Evolutionary conservation across 2,329 filamentous ascomycete species (phyloP).

Genomic region (Hysterium pulicare): DNA sequence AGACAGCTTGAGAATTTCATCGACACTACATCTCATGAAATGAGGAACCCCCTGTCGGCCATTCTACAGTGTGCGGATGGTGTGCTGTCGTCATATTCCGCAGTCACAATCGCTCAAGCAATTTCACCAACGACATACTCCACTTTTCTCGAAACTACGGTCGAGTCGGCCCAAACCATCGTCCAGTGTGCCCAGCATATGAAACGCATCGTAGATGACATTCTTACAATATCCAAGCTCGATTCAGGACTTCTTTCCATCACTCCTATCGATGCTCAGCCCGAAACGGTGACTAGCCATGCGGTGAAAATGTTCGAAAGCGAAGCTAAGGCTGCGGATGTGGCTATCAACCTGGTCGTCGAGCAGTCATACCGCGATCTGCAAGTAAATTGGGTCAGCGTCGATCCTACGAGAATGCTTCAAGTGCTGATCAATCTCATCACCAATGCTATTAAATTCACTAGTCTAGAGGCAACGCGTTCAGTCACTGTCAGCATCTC

Average conservation of each 20-base stretch:
- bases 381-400: slow-evolving; percentile 35
- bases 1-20: slow-evolving; percentile 34
- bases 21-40: slow-evolving; percentile 39
- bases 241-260: slow-evolving; percentile 42
- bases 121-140: slow-evolving; percentile 5
- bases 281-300: slow-evolving; percentile 29
- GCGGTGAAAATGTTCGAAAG: slow-evolving; percentile 38
- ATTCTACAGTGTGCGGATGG: slow-evolving; percentile 44
- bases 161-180: slow-evolving; percentile 42
- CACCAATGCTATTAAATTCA: slow-evolving; percentile 46
- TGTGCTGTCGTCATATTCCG: slow-evolving; percentile 27
- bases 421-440: slow-evolving; percentile 42
- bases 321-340: slow-evolving; percentile 29
- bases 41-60: slow-evolving; percentile 43
- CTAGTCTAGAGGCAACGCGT: slow-evolving; percentile 30
- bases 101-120: slow-evolving; percentile 1
- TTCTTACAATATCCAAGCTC: slow-evolving; percentile 45
- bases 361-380: slow-evolving; percentile 38
- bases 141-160: slow-evolving; percentile 18
- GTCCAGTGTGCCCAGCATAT: slow-evolving; percentile 44
- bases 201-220: slow-evolving; percentile 47
- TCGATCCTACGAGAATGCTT: slow-evolving; percentile 41
- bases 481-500: slow-evolving; percentile 37
- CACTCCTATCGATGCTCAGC: slow-evolving; percentile 38
- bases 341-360: slow-evolving; percentile 23